Conservation (phyloP, 441 rosid species). For the Corymbia calophylla region DNA sequence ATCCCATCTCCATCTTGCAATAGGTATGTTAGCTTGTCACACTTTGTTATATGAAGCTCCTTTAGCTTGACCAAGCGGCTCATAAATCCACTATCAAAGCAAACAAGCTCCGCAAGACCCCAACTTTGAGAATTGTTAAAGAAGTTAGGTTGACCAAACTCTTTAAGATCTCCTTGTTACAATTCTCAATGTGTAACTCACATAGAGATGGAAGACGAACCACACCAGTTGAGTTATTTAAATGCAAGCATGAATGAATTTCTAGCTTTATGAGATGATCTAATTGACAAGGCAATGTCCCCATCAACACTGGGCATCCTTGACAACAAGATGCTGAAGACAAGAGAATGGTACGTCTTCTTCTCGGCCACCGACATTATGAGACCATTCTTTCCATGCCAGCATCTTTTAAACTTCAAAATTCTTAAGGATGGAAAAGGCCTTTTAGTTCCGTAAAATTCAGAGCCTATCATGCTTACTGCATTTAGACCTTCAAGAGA, state of each 20-base stretch:
- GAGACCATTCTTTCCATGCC: background rate
- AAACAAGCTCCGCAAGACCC: accelerated
- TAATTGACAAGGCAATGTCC: background rate
- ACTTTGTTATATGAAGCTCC: background rate
- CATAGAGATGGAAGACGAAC: background rate
- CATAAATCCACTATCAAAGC: background rate
- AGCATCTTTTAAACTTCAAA: background rate
- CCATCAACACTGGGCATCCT: accelerated
- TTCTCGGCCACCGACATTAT: accelerated
- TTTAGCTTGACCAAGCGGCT: background rate
- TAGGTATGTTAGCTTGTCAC: background rate
- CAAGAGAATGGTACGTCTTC: background rate
- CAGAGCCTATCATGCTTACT: too few relatives aligned
- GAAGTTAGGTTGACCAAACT: background rate
- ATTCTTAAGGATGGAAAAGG: background rate
- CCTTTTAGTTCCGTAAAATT: too few relatives aligned
- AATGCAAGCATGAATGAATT: background rate
- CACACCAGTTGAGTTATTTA: accelerated
- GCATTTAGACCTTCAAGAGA: accelerated
- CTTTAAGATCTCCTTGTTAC: background rate
- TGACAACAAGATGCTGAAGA: background rate
- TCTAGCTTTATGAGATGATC: background rate
- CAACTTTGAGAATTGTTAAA: accelerated
- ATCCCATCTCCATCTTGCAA: accelerated
- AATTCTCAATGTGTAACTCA: accelerated